Conservation (phyloP, 495 filamentous ascomycete genomes). For the Aspergillus hancockii region DNA sequence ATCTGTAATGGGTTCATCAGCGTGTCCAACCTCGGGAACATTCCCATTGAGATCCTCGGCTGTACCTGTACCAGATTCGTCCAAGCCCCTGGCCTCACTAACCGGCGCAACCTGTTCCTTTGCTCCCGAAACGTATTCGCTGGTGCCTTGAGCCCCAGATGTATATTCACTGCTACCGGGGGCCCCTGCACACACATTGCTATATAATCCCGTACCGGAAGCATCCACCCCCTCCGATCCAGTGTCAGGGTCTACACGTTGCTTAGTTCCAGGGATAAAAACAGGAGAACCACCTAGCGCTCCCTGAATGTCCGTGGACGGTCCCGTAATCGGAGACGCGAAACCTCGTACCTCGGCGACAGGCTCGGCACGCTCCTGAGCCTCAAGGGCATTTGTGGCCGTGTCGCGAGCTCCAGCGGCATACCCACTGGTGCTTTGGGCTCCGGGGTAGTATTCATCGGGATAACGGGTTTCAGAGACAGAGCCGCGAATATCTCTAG, state of each 20-base stretch:
- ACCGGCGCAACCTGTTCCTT: not conserved
- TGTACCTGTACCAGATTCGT: not conserved
- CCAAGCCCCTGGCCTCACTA: not conserved
- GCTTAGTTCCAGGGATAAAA: not conserved
- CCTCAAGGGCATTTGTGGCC: not conserved
- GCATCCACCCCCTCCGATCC: not conserved
- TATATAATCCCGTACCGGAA: not conserved
- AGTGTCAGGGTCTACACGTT: not conserved
- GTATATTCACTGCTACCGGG: not conserved
- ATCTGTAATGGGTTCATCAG: not conserved
- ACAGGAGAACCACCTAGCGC: not conserved
- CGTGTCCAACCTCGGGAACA: not conserved
- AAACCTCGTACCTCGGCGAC: not conserved
- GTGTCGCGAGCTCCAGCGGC: not conserved
- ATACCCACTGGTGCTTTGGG: not conserved
- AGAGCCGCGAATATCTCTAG: slow-evolving; percentile 5
- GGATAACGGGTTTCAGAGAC: not conserved
- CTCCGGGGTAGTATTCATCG: slow-evolving; percentile 1
- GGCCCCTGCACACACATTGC: not conserved
- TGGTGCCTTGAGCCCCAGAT: not conserved
- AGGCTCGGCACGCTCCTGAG: not conserved
- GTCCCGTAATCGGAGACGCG: not conserved
- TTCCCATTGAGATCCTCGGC: not conserved
- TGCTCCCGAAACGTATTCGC: not conserved
- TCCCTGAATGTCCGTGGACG: not conserved